Base-by-base conservation (phyloP, 2,329 filamentous ascomycete species). In the Penicillium digitatum region DNA sequence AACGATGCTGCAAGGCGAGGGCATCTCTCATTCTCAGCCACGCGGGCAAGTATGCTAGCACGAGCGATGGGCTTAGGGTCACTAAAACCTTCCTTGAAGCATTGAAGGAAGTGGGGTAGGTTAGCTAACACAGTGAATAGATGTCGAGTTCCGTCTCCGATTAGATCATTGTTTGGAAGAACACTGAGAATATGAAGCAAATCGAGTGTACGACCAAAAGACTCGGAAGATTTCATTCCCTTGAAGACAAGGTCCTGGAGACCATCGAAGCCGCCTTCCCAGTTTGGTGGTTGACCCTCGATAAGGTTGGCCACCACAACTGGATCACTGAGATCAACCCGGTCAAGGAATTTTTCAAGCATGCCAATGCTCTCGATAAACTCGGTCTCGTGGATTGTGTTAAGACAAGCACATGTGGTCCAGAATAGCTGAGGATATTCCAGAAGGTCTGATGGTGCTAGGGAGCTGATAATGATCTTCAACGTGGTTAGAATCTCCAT, bases 401-500 rank as follows among this genome's bases (percentile, higher is more conserved):
- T 92, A 20, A 99, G 78, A 69, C 94, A 99, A 11, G 94, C 94
- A 66, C 92, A 96, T 0, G 90, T 96, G 0, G 93, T 95, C 95
- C 95, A 99, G 74, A 99, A 97, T 1, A 99, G 79, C 67, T 97
- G 93, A 1, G 94, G 94, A 62, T 96, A 96, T n/a, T 86, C 85
- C 45, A 95, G 75, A 2, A 99, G 80, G 69, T 92, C 88, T 35
- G 88, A 83, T 0, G 88, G 81, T 20, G 92, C 87, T 27, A 97
- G 78, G 52, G 93, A 94, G 62, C 86, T 83, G 54, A 99, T 95
- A 42, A 99, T 87, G 0, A 91, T 91, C 68, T 95, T 92, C 48
- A 99, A 74, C 0, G 95, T 99, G 0, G 92, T 96, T 50, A 99
- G 75, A 54, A 99, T 97, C 70, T 99, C 95, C 87, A 97, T 93